Evolutionary conservation across 1,284 basidiomycete genomes (phyloP).

Genomic region (Jaminaea rosea): DNA sequence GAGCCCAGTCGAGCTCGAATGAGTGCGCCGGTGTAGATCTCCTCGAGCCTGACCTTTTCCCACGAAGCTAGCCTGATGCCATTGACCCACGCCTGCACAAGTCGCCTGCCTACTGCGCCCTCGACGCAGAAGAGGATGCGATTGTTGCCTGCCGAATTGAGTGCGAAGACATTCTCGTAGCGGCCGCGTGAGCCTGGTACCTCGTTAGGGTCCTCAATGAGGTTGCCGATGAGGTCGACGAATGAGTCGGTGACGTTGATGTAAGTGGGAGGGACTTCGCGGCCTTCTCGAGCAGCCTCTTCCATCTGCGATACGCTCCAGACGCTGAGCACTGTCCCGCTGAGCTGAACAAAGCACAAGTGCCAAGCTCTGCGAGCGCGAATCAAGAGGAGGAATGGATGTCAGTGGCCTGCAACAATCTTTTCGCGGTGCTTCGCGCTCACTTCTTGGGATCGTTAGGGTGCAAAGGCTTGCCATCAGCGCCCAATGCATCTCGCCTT

Average conservation of each 20-base stretch:
- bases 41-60: constrained; percentile 91
- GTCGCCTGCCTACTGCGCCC: constrained; percentile 34
- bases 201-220: constrained; percentile 51
- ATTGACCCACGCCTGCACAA: constrained; percentile 62
- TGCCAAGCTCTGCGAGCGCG: too few relatives aligned
- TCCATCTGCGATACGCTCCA: constrained; percentile 81
- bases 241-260: constrained; percentile 76
- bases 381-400: too few relatives aligned
- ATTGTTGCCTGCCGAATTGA: constrained; percentile 91
- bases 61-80: constrained; percentile 82
- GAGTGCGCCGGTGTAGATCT: constrained; percentile 93
- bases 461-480: constrained; percentile 40
- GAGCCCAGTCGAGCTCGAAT: constrained; percentile 52
- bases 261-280: constrained; percentile 74
- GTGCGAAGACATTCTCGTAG: constrained; percentile 65
- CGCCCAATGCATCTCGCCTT: constrained; percentile 33
- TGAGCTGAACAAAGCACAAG: constrained; percentile 64
- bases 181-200: constrained; percentile 51
- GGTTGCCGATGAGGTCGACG: constrained; percentile 52
- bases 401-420: too few relatives aligned
- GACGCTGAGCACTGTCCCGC: constrained; percentile 80
- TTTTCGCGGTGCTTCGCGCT: too few relatives aligned
- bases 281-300: constrained; percentile 67
- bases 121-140: constrained; percentile 62
- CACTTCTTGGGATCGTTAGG: constrained; percentile 28